Percentiles rank a stretch among this genome's conserved stretches.
phyloP scores from a whole-genome alignment of 2,329 filamentous ascomycete species.

The Diaporthe australafricana region DNA sequence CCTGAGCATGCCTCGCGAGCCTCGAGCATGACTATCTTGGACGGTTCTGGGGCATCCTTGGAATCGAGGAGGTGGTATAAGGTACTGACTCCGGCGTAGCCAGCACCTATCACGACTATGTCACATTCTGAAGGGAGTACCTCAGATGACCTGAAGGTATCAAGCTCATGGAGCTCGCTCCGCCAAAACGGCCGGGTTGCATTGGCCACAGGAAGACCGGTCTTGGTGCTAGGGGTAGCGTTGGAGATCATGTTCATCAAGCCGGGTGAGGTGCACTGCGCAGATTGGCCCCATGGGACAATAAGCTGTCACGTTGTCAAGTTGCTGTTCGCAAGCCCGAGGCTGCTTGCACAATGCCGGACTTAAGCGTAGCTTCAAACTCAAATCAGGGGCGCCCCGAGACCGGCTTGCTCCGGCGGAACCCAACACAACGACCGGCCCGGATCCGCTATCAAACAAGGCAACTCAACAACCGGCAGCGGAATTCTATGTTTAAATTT shows the following conservation, averaged over 20 bases:
- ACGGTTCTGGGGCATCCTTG: slow-evolving; percentile 19
- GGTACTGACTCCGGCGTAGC: slow-evolving; percentile 56
- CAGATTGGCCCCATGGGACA: not conserved
- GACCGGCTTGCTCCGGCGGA: slow-evolving; percentile 3
- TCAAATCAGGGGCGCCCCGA: not conserved
- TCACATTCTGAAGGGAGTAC: slow-evolving; percentile 53
- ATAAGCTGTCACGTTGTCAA: not conserved
- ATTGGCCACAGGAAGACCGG: slow-evolving; percentile 15
- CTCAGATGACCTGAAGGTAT: slow-evolving; percentile 51
- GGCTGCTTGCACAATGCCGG: not conserved
- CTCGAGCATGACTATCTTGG: slow-evolving; percentile 47
- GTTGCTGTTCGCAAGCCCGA: not conserved
- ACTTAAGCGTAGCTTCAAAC: slow-evolving; percentile 13
- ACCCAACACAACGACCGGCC: not conserved
- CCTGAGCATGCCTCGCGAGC: slow-evolving; percentile 50
- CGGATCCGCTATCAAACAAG: not conserved
- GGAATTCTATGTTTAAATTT: not conserved
- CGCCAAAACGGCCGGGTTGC: slow-evolving; percentile 53
- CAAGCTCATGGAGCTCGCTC: slow-evolving; percentile 47
- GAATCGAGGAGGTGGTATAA: slow-evolving; percentile 53
- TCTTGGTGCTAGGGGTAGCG: not conserved
- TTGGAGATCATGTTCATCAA: not conserved
- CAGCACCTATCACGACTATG: slow-evolving; percentile 60
- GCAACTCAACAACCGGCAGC: not conserved
- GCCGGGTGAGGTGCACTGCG: not conserved